phyloP scores from a whole-genome alignment of 2,329 filamentous ascomycete species.

The Lachnum nothofagi region DNA sequence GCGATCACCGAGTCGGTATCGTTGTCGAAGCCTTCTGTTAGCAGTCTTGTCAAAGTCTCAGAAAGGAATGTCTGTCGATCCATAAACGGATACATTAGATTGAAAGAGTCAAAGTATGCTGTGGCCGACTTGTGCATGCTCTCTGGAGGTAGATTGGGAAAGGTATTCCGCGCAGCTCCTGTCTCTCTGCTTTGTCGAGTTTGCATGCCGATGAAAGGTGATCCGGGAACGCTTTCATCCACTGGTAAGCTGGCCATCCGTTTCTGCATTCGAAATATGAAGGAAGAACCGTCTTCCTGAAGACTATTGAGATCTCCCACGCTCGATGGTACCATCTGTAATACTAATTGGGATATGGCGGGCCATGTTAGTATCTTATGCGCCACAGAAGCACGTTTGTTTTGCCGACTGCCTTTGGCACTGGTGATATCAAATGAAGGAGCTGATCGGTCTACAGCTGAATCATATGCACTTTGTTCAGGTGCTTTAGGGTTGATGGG shows the following conservation, averaged over 20 bases:
- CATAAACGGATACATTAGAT: conserved; percentile 53
- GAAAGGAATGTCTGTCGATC: conserved; percentile 51
- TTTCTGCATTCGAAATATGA: conserved; percentile 33
- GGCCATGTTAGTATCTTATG: conserved; percentile 51
- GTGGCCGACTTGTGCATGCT: conserved; percentile 47
- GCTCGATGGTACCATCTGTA: conserved; percentile 33
- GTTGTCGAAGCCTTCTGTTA: conserved; percentile 46
- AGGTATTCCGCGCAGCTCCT: conserved; percentile 26
- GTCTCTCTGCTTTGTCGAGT: conserved; percentile 25
- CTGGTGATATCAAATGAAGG: conserved; percentile 17
- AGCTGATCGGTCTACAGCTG: conserved; percentile 11
- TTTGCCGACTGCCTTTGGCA: conserved; percentile 15
- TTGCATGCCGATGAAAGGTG: conserved; percentile 31
- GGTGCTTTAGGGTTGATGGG: conserved; percentile 18
- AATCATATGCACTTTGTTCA: conserved; percentile 24
- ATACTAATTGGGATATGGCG: conserved; percentile 37
- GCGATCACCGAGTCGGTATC: conserved; percentile 48
- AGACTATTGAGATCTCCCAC: conserved; percentile 33
- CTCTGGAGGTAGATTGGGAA: conserved; percentile 41
- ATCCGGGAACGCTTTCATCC: conserved; percentile 22
- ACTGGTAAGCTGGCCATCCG: conserved; percentile 20
- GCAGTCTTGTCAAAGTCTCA: conserved; percentile 42
- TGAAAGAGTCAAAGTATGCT: conserved; percentile 56
- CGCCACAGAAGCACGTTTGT: conserved; percentile 36
- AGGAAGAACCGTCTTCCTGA: conserved; percentile 36